A percentile compares a stretch with the other conserved stretches of the same genome.
These are phyloP conservation scores for Geranium brycei DNA, from an alignment of 345 rosid species.

Conservation along the genomic window DNA sequence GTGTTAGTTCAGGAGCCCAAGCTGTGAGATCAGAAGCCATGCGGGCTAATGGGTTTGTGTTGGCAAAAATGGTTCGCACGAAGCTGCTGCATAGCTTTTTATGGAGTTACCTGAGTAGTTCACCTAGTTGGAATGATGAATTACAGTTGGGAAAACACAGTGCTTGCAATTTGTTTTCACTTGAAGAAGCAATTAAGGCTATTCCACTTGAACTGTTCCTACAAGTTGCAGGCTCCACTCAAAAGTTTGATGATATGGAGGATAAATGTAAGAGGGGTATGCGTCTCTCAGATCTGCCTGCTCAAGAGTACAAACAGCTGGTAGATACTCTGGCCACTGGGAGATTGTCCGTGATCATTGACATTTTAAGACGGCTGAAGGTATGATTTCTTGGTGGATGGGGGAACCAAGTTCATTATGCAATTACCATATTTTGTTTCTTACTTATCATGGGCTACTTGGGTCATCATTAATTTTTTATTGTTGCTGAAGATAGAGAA, in stretches of 20 bases:
- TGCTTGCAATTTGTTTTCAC: slow-evolving; percentile 42
- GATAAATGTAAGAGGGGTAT: slow-evolving; percentile 65
- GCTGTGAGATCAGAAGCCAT: slow-evolving; percentile 49
- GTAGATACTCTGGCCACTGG: slow-evolving; percentile 79
- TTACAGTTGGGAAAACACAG: slow-evolving; percentile 10
- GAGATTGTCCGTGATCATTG: slow-evolving; percentile 67
- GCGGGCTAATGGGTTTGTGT: slow-evolving; percentile 69
- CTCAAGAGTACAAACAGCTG: slow-evolving; percentile 51
- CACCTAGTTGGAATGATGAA: slow-evolving; percentile 39
- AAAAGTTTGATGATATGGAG: slow-evolving; percentile 53
- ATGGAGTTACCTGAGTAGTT: slow-evolving; percentile 53
- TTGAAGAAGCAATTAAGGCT: slow-evolving; percentile 67
- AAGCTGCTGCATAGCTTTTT: slow-evolving; percentile 71
- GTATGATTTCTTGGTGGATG: slow-evolving; percentile 21
- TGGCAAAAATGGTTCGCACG: slow-evolving; percentile 72
- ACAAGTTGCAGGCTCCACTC: slow-evolving; percentile 71
- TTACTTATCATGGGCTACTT: neutral
- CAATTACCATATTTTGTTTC: neutral
- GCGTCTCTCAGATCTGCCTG: slow-evolving; percentile 62
- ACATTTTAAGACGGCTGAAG: slow-evolving; percentile 76
- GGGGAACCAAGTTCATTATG: neutral
- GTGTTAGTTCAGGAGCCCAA: slow-evolving; percentile 32
- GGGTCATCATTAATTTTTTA: neutral
- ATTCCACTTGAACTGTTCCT: slow-evolving; percentile 76
- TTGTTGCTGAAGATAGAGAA: neutral